A percentile compares a stretch with the other conserved stretches of the same genome.
phyloP scores from a whole-genome alignment of 208 protist genomes.

The Leishmania aethiopica region DNA sequence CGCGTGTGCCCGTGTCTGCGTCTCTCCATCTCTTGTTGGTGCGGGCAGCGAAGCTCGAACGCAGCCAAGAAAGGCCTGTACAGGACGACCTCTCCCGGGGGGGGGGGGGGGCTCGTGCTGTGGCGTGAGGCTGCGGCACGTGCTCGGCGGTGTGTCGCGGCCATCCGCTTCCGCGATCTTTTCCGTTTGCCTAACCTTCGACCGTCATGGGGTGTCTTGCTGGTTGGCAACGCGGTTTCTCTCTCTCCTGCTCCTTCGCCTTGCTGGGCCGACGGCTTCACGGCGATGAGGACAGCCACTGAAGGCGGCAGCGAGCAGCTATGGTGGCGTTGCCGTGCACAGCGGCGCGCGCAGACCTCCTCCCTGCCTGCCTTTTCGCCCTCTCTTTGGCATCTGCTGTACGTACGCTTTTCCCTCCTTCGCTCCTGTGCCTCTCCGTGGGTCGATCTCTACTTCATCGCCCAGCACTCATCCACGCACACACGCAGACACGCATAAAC shows the following conservation, averaged over 20 bases:
- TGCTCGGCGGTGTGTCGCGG: not conserved
- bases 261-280: not conserved
- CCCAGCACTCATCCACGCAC: not conserved
- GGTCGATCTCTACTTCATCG: not conserved
- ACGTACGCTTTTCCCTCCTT: not conserved
- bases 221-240: not conserved
- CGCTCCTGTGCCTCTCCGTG: not conserved
- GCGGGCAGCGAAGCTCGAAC: not conserved
- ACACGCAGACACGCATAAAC: not conserved
- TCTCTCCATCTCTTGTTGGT: not conserved
- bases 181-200: not conserved
- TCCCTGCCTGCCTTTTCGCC: not conserved
- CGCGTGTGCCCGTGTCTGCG: not conserved
- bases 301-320: not conserved
- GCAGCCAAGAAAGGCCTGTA: not conserved
- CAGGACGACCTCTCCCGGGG: not conserved
- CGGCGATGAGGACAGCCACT: not conserved
- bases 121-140: not conserved
- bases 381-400: not conserved
- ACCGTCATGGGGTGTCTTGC: not conserved
- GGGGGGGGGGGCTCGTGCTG: not conserved
- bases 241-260: not conserved
- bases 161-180: not conserved
- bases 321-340: not conserved
- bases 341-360: not conserved